phyloP scores from a whole-genome alignment of 148 eudicot species.

The Camellia japonica region DNA sequence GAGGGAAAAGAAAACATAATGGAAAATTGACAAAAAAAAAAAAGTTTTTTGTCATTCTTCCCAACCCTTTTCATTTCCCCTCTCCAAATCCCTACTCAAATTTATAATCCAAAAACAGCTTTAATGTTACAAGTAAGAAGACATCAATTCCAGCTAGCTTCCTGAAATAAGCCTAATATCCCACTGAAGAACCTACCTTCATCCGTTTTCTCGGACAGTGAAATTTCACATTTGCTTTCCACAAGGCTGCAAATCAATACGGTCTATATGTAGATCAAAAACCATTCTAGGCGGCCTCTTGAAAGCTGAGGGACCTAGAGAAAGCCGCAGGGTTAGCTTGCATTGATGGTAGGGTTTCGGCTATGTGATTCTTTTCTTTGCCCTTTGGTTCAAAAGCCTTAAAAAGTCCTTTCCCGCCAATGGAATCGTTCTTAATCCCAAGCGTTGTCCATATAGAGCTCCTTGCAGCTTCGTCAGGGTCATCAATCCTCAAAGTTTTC shows the following conservation, averaged over 20 bases:
- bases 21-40: too few species aligned
- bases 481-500: slow-evolving; percentile 80
- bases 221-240: too few species aligned
- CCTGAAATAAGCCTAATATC: not conserved
- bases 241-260: not conserved
- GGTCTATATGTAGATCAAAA: not conserved
- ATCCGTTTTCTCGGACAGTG: too few species aligned
- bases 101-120: too few species aligned
- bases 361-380: slow-evolving; percentile 26
- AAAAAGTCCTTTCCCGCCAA: slow-evolving; percentile 51
- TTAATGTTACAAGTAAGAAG: not conserved
- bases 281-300: slow-evolving; percentile 46
- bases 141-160: not conserved
- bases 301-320: slow-evolving; percentile 70
- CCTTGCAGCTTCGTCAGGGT: slow-evolving; percentile 90
- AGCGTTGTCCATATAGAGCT: slow-evolving; percentile 93
- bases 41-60: too few species aligned
- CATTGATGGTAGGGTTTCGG: slow-evolving; percentile 35
- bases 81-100: too few species aligned
- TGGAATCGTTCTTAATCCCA: slow-evolving; percentile 71
- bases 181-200: too few species aligned
- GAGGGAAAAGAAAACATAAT: too few species aligned
- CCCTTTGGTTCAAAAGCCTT: slow-evolving; percentile 61
- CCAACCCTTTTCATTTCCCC: too few species aligned
- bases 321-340: slow-evolving; percentile 86